Evolutionary conservation across 2,329 filamentous ascomycete species (phyloP).

Genomic region (Gaeumannomyces sp.): DNA sequence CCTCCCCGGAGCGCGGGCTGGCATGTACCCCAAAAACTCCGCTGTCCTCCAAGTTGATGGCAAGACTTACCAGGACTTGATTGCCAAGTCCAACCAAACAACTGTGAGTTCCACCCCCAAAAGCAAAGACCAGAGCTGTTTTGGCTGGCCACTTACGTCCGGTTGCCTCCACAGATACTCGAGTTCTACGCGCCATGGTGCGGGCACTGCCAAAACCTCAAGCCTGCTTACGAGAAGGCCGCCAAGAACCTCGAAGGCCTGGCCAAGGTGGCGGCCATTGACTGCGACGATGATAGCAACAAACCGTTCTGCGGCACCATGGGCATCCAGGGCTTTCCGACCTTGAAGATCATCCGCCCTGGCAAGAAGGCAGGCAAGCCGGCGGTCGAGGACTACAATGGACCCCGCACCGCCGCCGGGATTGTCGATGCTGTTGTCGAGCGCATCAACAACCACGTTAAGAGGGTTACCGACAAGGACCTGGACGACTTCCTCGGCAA

Average conservation of each 20-base stretch:
- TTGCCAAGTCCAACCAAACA: conserved; percentile 85
- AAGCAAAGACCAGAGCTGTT: not conserved
- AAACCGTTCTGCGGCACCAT: conserved; percentile 79
- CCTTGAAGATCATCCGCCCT: conserved; percentile 86
- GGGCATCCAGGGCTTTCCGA: conserved; percentile 91
- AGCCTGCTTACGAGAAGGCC: conserved; percentile 91
- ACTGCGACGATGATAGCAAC: conserved; percentile 92
- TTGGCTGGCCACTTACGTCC: not conserved
- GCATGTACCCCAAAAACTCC: conserved; percentile 79
- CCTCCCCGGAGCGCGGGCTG: conserved; percentile 59
- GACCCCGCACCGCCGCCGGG: conserved; percentile 71
- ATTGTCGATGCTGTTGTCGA: conserved; percentile 82
- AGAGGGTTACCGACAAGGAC: conserved; percentile 71
- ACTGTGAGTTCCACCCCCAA: conserved; percentile 58
- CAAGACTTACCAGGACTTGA: conserved; percentile 73
- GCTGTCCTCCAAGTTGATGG: conserved; percentile 77
- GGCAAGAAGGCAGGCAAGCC: conserved; percentile 69
- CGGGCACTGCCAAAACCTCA: conserved; percentile 92
- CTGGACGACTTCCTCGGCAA: conserved; percentile 66
- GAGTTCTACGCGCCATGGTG: conserved; percentile 99
- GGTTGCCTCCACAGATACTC: conserved; percentile 39
- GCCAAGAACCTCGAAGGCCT: conserved; percentile 85
- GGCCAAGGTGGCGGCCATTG: conserved; percentile 87
- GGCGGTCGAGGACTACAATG: conserved; percentile 84
- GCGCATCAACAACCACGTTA: conserved; percentile 89